Evolutionary conservation across 2,329 filamentous ascomycete species (phyloP), one percentile per base, ranked within the genome.

Genomic region (Curvularia sp.): DNA sequence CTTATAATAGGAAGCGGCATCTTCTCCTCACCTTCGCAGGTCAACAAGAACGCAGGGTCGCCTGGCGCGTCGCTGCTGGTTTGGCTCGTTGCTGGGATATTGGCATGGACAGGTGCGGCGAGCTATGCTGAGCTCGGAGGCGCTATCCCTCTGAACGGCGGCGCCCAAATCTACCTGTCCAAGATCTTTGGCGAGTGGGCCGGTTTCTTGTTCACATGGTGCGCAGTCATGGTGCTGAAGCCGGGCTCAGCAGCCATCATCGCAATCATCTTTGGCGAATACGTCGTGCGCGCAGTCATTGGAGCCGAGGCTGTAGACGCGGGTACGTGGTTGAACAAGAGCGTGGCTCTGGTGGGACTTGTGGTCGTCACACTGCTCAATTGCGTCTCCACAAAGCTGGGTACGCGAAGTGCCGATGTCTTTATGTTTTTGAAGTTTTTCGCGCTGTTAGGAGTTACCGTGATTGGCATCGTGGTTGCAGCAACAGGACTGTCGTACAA

Each of bases 351-450:
- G 59, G 80, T 86, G 7, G 93, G 91, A 2, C 80, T 99, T 34
- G 76, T 90, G 3, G 30, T 87, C 2, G 91, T 98, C 55, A 97
- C 93, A 0, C 81, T 92, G 47, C 76, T 98, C 69, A 99, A 98
- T 78, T 96, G 92, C 77, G 81, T 97, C 19, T 97, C 93, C 3
- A 99, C 95, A 3, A 90, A 89, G 69, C 81, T 97, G 39, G 93
- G 92, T 41, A 96, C 93, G 3, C 84, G 92, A 48, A 87, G 95
- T 73, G 93, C 96, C 55, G 93, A 99, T 75, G 78, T 92, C 70
- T 93, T 99, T 78, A 96, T 99, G 92, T 92, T 99, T 73, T 83
- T 98, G 77, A 99, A 99, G 77, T 97, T 99, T 74, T 81, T 97
- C 62, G 94, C 93, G 18, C 81, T 99, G 62, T 75, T 97, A 18